Evolutionary conservation across 2,329 filamentous ascomycete species (phyloP).

Genomic region (Apiospora kogelbergensis): DNA sequence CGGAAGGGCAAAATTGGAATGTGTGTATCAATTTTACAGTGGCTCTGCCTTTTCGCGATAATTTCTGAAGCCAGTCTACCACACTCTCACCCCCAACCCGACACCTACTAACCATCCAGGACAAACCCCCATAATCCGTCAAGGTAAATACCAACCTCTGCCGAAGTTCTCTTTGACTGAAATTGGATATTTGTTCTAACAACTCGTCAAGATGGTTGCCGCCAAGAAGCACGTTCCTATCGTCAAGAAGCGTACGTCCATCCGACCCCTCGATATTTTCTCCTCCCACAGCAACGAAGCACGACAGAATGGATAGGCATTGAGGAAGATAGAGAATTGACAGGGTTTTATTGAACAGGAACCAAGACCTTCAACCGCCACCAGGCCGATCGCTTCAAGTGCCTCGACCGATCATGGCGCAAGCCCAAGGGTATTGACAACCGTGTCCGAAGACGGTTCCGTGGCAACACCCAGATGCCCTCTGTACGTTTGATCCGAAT

Average conservation of each 20-base stretch:
- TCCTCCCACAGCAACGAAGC: background rate
- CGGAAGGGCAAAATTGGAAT: constrained; percentile 5
- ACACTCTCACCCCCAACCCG: constrained; percentile 7
- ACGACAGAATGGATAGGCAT: background rate
- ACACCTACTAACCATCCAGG: constrained; percentile 9
- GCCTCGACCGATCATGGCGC: constrained; percentile 88
- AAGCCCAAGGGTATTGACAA: constrained; percentile 99
- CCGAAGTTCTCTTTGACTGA: constrained; percentile 3
- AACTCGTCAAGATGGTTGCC: constrained; percentile 80
- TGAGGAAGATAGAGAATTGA: constrained; percentile 21
- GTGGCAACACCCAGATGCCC: constrained; percentile 93
- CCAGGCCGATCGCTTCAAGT: constrained; percentile 96
- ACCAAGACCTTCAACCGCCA: constrained; percentile 95
- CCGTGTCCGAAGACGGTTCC: constrained; percentile 95
- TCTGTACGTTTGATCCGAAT: constrained; percentile 70
- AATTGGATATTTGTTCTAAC: constrained; percentile 22
- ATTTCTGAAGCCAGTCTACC: constrained; percentile 9
- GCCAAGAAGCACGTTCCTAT: constrained; percentile 99
- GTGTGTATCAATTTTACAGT: constrained; percentile 8
- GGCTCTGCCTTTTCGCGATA: constrained; percentile 9
- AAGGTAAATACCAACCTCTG: constrained; percentile 13
- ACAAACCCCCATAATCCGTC: constrained; percentile 14
- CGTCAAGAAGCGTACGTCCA: constrained; percentile 98
- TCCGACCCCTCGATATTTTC: constrained; percentile 19
- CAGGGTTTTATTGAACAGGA: constrained; percentile 58